These are phyloP conservation scores for Basipetospora chlamydospora DNA, from an alignment of 2,329 filamentous ascomycete species.

Conservation along the genomic window DNA sequence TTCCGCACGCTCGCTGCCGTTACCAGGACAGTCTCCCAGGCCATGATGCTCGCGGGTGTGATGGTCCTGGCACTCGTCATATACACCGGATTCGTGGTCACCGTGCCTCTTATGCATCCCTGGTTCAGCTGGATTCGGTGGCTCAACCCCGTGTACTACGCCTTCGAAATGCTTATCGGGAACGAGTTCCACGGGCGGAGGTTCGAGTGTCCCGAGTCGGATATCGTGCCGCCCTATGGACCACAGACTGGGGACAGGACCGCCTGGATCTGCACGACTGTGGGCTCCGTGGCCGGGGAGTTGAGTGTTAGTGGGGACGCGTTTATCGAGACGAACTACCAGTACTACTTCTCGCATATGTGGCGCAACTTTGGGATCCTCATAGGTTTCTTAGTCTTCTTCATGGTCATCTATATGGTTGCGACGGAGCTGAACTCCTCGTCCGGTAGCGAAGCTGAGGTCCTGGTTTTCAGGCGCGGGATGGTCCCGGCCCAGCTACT, in stretches of 20 bases:
- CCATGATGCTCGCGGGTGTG: slow-evolving; percentile 44
- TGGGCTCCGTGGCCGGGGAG: slow-evolving; percentile 42
- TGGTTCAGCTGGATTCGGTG: slow-evolving; percentile 81
- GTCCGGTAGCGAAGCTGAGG: slow-evolving; percentile 61
- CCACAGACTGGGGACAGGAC: slow-evolving; percentile 13
- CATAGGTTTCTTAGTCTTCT: slow-evolving; percentile 46
- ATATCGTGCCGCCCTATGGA: slow-evolving; percentile 26
- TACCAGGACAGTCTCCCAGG: slow-evolving; percentile 54
- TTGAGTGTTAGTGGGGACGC: slow-evolving; percentile 38
- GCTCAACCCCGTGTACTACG: slow-evolving; percentile 64
- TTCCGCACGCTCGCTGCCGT: slow-evolving; percentile 70
- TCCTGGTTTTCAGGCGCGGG: slow-evolving; percentile 61
- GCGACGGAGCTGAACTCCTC: slow-evolving; percentile 50
- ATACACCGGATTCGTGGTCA: slow-evolving; percentile 58
- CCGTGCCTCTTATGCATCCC: slow-evolving; percentile 53
- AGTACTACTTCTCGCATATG: slow-evolving; percentile 42
- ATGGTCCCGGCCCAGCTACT: slow-evolving; percentile 44
- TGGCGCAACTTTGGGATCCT: slow-evolving; percentile 64
- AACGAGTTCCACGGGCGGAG: slow-evolving; percentile 63
- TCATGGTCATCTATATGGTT: slow-evolving; percentile 45
- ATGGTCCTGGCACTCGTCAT: slow-evolving; percentile 53
- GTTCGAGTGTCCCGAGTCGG: slow-evolving; percentile 37
- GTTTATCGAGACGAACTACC: slow-evolving; percentile 39
- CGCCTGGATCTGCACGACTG: slow-evolving; percentile 42
- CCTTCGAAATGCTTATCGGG: slow-evolving; percentile 66